Base-by-base conservation (phyloP, 2,329 filamentous ascomycete genomes). In the Sphaerulina musiva region DNA sequence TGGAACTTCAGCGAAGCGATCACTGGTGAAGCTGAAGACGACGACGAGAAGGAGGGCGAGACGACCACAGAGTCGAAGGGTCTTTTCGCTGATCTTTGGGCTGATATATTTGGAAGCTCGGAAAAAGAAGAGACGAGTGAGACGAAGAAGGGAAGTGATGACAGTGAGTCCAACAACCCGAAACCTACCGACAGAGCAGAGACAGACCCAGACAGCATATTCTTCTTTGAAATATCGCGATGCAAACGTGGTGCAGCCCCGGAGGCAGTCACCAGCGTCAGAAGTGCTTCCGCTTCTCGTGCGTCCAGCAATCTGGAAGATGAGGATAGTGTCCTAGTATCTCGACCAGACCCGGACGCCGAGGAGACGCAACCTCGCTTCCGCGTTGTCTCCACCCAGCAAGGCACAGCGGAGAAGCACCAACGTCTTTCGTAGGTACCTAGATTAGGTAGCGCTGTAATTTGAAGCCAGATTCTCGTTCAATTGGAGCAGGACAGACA, bases 1-100 rank as follows among this genome's bases (percentile, higher is more conserved):
- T 95, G 87, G 86, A 75, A 76, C 2, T 97, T 91, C 66, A 90
- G 83, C 0, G 92, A 97, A 68, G 74, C 72, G 0, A 70, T 75
- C 42, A 73, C 75, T 14, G 75, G 73, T 14, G 77, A 77, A 23
- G 59, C 66, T 14, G 55, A 63, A 7, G 60, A 63, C 12, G 59
- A 60, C 2, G 46, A 46, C 2, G 55, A 59, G 5, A 53, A 54
- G 34, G 48, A 62, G 34, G 26, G 31, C 2, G 53, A 45, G 39
- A 47, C 61, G 48, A n/a, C 39, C 20, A 50, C 47, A 44, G 51
- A 53, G 6, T 46, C 53, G 10, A 56, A 54, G 36, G 54, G 49
- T n/a, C 38, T 58, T 17, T 53, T 55, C 20, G 47, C 48, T 5
- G 46, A 56, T 3, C 31, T 59, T 11, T 55, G 51, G 51, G 39